A percentile compares a stretch with the other conserved stretches of the same genome.
Conservation (phyloP, 2,329 filamentous ascomycete genomes). For the Orbilia oligospora region DNA sequence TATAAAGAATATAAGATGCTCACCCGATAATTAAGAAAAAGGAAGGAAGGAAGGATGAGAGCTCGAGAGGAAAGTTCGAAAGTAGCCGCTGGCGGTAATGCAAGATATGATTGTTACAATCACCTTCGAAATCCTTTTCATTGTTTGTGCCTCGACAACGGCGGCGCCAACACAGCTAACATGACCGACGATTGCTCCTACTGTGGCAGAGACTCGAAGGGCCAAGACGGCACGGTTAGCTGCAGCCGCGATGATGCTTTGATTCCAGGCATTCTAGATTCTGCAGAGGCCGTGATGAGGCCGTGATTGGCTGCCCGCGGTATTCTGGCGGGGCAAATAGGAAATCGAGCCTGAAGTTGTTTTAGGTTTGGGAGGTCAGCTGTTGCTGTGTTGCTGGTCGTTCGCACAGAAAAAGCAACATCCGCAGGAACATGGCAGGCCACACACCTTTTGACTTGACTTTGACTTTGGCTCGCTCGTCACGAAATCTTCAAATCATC, state of each 20-base stretch:
- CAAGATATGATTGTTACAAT: slow-evolving; percentile 28
- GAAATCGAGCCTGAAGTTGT: slow-evolving; percentile 39
- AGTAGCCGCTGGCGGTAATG: slow-evolving; percentile 10
- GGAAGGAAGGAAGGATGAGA: not conserved
- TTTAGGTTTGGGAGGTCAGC: slow-evolving; percentile 16
- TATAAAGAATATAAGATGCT: not conserved
- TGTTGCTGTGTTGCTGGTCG: slow-evolving; percentile 33
- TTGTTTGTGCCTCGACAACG: slow-evolving; percentile 46
- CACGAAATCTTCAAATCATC: slow-evolving; percentile 15
- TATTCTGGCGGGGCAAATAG: slow-evolving; percentile 22
- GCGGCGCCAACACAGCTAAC: slow-evolving; percentile 24
- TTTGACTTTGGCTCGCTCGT: not conserved
- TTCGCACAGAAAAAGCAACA: slow-evolving; percentile 13
- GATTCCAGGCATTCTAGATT: slow-evolving; percentile 38
- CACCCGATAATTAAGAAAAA: slow-evolving; percentile 5
- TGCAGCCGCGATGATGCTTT: slow-evolving; percentile 56
- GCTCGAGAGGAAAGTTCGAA: not conserved
- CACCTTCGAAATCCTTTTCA: slow-evolving; percentile 12
- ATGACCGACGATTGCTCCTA: not conserved
- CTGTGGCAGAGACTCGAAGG: not conserved
- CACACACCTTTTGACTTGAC: too few relatives aligned
- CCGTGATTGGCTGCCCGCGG: slow-evolving; percentile 35
- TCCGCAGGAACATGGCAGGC: too few relatives aligned
- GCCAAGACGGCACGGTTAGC: slow-evolving; percentile 59
- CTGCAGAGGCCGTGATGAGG: not conserved